phyloP scores from a whole-genome alignment of 2,329 filamentous ascomycete genomes.

The Periglandula ipomoeae region DNA sequence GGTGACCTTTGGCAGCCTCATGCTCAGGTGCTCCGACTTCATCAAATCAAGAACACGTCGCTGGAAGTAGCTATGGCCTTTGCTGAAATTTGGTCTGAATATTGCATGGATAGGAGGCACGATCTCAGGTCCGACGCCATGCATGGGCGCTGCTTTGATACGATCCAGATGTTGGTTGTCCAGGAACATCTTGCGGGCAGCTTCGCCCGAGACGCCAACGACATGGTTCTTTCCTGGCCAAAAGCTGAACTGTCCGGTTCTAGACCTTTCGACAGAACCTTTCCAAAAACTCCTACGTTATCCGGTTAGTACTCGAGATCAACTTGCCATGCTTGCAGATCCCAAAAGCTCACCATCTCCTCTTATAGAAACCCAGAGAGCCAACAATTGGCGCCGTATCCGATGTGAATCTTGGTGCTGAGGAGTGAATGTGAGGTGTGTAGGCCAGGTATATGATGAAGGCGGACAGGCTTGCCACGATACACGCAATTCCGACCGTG shows the following conservation, averaged over 20 bases:
- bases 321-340: too few relatives aligned
- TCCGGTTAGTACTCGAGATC: not conserved
- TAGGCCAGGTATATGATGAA: constrained; percentile 1
- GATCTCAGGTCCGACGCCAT: not conserved
- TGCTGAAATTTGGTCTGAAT: not conserved
- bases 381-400: not conserved
- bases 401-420: constrained; percentile 1
- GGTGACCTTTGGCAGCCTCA: not conserved
- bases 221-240: constrained; percentile 10
- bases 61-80: constrained; percentile 5
- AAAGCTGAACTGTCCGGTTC: constrained; percentile 10
- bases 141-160: not conserved
- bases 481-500: not conserved
- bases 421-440: not conserved
- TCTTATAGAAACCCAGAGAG: not conserved
- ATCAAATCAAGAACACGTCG: constrained; percentile 5
- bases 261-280: not conserved
- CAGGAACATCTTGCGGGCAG: constrained; percentile 8
- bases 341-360: not conserved
- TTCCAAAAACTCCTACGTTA: not conserved
- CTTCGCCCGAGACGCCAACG: constrained; percentile 8
- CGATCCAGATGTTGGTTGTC: constrained; percentile 6
- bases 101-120: not conserved
- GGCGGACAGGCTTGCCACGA: not conserved
- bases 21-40: constrained; percentile 4